Base-by-base conservation (phyloP, 306 rosid genomes). In the Styphnolobium japonicum region DNA sequence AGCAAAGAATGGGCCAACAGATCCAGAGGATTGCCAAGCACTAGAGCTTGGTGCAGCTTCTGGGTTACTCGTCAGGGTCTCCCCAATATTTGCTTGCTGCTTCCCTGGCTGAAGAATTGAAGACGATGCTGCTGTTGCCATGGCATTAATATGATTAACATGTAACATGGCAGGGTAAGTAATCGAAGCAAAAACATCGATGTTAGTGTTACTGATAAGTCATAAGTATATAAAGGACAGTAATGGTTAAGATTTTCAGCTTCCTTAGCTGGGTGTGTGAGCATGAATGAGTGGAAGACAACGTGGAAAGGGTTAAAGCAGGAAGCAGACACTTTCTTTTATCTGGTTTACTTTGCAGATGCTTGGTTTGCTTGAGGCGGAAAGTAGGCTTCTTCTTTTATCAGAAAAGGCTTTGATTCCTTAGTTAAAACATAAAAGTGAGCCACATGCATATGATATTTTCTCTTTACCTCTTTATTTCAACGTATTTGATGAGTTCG, bases 1-100 rank as follows among this genome's bases (percentile, higher is more conserved):
- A 0, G 79, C 96, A 7, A 93, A 84, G 57, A 93, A 91, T 14
- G 97, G 97, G 0, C 82, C 90, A n/a, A 93, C 49, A 12, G 96
- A 91, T 3, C 97, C 94, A 3, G 91, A 84, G 11, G 92, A 88
- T 7, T 69, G 27, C 88, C 90, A 86, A 21, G 80, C 55, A 62
- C 75, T 49, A 15, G 77, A 29, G 52, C 45, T 76, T 16, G 85
- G 55, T 2, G 48, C 74, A 19, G 75, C 66, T 71, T 65, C 73
- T 27, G 80, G 82, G 23, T 45, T 33, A 69, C 34, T 49, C 4
- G 62, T 70, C 77, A 51, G 76, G 23, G 80, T 66, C 46, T 65
- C 75, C 36, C 77, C 85, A 15, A 76, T 22, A 5, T 62, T 29
- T 22, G 63, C 71, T 15, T 71, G 76, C 29, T 75, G 86, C 75